Percentiles rank a stretch among this genome's conserved stretches.
Evolutionary conservation across 306 rosid genomes (phyloP).

Genomic region (Purshia tridentata): DNA sequence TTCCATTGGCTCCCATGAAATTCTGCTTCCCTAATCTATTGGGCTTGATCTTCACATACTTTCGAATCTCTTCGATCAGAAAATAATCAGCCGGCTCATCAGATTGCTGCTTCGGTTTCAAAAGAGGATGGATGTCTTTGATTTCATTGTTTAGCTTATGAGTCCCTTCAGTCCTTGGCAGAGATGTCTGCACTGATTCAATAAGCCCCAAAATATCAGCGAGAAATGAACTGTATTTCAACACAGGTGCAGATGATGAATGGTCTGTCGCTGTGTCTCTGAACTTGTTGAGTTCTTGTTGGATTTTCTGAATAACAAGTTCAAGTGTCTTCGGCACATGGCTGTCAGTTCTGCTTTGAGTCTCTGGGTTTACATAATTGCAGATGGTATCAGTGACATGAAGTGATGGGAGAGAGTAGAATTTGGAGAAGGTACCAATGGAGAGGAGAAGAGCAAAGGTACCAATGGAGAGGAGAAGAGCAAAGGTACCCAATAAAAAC

Average conservation of each 20-base stretch:
- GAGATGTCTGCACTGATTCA: slow-evolving; percentile 38
- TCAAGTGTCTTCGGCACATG: slow-evolving; percentile 28
- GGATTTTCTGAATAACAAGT: slow-evolving; percentile 48
- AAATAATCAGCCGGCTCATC: slow-evolving; percentile 56
- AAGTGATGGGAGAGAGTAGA: slow-evolving; percentile 45
- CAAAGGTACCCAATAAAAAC: slow-evolving; percentile 38
- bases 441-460: slow-evolving; percentile 48
- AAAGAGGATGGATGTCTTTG: slow-evolving; percentile 38
- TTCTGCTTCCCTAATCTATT: slow-evolving; percentile 69
- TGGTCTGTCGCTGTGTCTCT: slow-evolving; percentile 28
- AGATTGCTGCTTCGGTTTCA: slow-evolving; percentile 36
- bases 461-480: slow-evolving; percentile 45
- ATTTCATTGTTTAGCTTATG: background rate
- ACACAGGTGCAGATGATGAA: slow-evolving; percentile 22
- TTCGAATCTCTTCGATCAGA: slow-evolving; percentile 66
- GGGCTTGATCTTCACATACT: slow-evolving; percentile 64
- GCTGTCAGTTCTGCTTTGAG: slow-evolving; percentile 18
- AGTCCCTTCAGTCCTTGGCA: slow-evolving; percentile 17
- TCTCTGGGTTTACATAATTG: slow-evolving; percentile 27
- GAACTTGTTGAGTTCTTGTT: slow-evolving; percentile 37
- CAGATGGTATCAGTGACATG: slow-evolving; percentile 40
- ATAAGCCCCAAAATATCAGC: slow-evolving; percentile 63
- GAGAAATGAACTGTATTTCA: slow-evolving; percentile 44
- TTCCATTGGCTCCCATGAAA: slow-evolving; percentile 82
- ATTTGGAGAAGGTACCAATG: slow-evolving; percentile 40